Evolutionary conservation across 768 basidiomycete genomes (phyloP).

Genomic region (Boletus subcaerulescens): DNA sequence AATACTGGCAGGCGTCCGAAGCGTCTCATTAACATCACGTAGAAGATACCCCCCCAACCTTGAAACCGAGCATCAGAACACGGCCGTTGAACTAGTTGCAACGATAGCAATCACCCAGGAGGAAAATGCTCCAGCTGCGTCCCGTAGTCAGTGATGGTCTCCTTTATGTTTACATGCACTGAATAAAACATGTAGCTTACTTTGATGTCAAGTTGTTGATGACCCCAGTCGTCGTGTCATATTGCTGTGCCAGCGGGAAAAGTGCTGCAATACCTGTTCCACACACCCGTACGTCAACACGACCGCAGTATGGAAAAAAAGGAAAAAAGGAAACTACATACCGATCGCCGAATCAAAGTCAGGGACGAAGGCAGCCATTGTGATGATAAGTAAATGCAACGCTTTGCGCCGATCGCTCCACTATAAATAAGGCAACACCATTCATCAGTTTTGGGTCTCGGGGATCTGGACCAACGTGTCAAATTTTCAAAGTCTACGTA

Average conservation of each 20-base stretch:
- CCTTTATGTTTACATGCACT: not conserved
- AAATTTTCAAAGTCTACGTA: slow-evolving; percentile 18
- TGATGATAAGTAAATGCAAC: slow-evolving; percentile 46
- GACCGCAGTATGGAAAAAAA: not conserved
- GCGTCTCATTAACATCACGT: slow-evolving; percentile 30
- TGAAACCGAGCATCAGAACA: slow-evolving; percentile 6
- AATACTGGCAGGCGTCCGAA: slow-evolving; percentile 30
- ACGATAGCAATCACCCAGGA: slow-evolving; percentile 32
- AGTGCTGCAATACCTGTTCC: slow-evolving; percentile 46
- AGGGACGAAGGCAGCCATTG: slow-evolving; percentile 51
- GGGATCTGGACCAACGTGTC: not conserved
- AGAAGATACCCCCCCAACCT: slow-evolving; percentile 33
- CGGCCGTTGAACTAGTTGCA: not conserved
- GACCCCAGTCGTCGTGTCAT: slow-evolving; percentile 42
- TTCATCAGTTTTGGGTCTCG: not conserved
- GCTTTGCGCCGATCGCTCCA: slow-evolving; percentile 45
- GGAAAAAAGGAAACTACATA: slow-evolving; percentile 16
- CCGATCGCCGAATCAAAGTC: slow-evolving; percentile 55
- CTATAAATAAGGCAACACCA: slow-evolving; percentile 20
- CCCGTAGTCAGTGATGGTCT: slow-evolving; percentile 1
- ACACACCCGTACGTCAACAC: not conserved
- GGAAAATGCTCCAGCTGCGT: slow-evolving; percentile 46
- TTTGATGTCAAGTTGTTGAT: slow-evolving; percentile 53
- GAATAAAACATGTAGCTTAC: slow-evolving; percentile 9
- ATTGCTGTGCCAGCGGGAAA: slow-evolving; percentile 45